Base-by-base conservation (phyloP, 2,329 filamentous ascomycete genomes). In the Cladorrhinum sp. region DNA sequence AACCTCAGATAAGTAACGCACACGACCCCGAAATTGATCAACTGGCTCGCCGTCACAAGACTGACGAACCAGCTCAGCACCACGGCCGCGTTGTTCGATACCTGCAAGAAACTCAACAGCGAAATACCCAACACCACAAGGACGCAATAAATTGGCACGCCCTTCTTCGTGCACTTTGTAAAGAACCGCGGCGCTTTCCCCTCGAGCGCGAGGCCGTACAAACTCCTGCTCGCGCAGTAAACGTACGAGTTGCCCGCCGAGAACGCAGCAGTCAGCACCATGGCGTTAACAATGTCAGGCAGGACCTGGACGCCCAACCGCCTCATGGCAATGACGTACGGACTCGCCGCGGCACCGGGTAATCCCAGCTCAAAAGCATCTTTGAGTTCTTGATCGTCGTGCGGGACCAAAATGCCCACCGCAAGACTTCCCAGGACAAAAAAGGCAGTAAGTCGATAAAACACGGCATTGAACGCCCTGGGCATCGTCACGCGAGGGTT, bases 401-500 rank as follows among this genome's bases (percentile, higher is more conserved):
- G 82, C 2, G 86, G 77, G 55, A 88, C 79, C 53, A 86, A 66
- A 55, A 86, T 83, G 3, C 84, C 84, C 10, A 87, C 80, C n/a
- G 77, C 78, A 3, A 89, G 76, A 6, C 82, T 84, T 59, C 85
- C 81, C 61, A 91, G 78, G n/a, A 91, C 81, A 73, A 91, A 91
- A 75, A 92, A 91, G 1, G 81, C 75, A 0, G 86, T 87, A 29
- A 92, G 77, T 53, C 89, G 86, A 72, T 88, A 90, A 74, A 91
- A 91, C 32, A 91, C 86, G 50, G 85, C 85, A 65, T 89, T 90
- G 75, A 84, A 90, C 1, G 89, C 88, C 60, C 81, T 82, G 0
- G 88, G 88, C 73, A 92, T 84, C 27, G 85, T 82, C 23, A 75
- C 73, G 48, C 87, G 81, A 1, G 87, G 87, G 69, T 89, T 87